Evolutionary conservation across 2,329 filamentous ascomycete genomes (phyloP).

Genomic region (Peltaster fructicola): DNA sequence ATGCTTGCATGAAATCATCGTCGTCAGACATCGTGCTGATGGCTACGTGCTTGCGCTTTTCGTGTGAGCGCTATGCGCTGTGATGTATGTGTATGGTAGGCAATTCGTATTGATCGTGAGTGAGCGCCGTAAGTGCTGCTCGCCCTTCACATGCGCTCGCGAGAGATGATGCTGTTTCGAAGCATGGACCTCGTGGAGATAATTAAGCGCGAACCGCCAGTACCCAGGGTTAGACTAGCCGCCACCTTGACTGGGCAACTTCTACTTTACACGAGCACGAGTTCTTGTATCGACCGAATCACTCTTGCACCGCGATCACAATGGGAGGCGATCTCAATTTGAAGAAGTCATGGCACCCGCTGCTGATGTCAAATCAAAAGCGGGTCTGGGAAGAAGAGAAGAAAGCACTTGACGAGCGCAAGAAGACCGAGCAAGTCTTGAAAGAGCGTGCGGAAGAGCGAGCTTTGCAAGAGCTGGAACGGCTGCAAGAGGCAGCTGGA

Average conservation of each 20-base stretch:
- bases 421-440: constrained; percentile 75
- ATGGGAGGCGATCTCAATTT: constrained; percentile 94
- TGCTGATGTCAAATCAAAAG: constrained; percentile 75
- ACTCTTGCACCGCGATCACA: constrained; percentile 32
- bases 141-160: no score
- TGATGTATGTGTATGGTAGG: neutral
- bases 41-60: no score
- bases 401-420: constrained; percentile 84
- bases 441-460: constrained; percentile 91
- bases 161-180: no score
- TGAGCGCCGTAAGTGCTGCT: no score
- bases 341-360: constrained; percentile 85
- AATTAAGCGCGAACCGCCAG: no score
- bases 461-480: constrained; percentile 77
- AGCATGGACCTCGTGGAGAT: no score
- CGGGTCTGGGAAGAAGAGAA: constrained; percentile 84
- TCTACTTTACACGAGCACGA: no score
- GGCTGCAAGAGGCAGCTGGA: constrained; percentile 74
- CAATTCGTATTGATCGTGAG: no score
- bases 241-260: no score
- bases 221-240: no score
- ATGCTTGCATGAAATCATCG: constrained; percentile 89
- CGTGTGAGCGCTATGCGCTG: neutral
- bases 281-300: no score
- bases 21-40: constrained; percentile 57